Base-by-base conservation (phyloP, 192 early-diverging fungal genomes). In the Mortierella alpina region DNA sequence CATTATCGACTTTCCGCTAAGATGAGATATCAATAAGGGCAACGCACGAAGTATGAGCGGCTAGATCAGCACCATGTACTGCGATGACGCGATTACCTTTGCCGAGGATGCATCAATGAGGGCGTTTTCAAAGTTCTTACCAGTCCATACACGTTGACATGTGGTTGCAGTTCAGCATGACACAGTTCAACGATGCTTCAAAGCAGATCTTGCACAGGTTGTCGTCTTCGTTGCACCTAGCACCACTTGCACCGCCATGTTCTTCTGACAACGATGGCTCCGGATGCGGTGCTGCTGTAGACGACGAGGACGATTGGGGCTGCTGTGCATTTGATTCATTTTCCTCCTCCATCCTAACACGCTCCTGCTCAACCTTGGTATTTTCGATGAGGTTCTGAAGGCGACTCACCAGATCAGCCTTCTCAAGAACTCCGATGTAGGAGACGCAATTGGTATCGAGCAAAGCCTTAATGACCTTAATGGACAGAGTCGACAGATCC, bases 161-260 rank as follows among this genome's bases (percentile, higher is more conserved):
- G 75, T 96, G 95, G 23, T 92, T 91, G 72, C 95, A 96, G 68
- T 94, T 90, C 52, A 95, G 82, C 76, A 95, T 92, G 7, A 95
- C 93, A 76, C 92, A 92, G 82, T 96, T 95, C 63, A 92, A 88
- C 18, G 84, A 82, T 8, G 85, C 87, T 68, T 95, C 94, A 85
- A 86, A 94, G 72, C 95, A 96, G 47, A 96, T 92, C 78, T 91
- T 91, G 84, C 94, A 96, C 49, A 90, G 58, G 14, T 84, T 72
- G n/a, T 92, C 90, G 47, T 93, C 92, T 15, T 58, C 62, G 7
- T 40, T 23, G 17, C 15, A 42, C 3, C 41, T 7, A 13, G 62
- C 23, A 17, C 79, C 78, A 31, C 31, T 31, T 42, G 42, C 49
- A 7, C 49, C 63, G 15, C 40, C 23, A 10, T 41, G 15, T 31